Base-by-base conservation (phyloP, 768 basidiomycete genomes). In the Tricholoma hemisulphureum region DNA sequence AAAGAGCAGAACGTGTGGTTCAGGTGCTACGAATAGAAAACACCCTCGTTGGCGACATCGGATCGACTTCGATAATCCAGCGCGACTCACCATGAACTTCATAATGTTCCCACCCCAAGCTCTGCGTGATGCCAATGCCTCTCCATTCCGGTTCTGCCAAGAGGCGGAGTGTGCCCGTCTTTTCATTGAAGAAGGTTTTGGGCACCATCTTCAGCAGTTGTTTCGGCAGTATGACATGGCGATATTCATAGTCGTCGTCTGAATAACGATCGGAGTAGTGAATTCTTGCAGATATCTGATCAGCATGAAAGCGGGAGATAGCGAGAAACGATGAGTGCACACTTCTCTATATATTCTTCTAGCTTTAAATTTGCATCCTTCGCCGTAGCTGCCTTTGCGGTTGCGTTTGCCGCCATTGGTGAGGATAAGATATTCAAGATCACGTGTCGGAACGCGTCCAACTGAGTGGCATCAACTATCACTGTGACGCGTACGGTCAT, bases 171-270 rank as follows among this genome's bases (percentile, higher is more conserved):
- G 88, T 84, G 5, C 92, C 91, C 39, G 84, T 80, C 13, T 81
- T 78, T 56, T 93, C 89, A 39, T 83, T 86, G 69, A 93, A 95
- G 67, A 85, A 87, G 26, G 86, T 80, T 70, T 94, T 93, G 4
- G 96, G 97, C 26, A 99, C 83, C 76, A 95, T 80, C 77, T 96
- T 95, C 73, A 98, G 81, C 63, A 98, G 85, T 57, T 89, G 91
- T 70, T 97, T 97, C 6, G 96, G 96, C 18, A 99, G 78, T 64
- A 97, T 97, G 63, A 99, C 96, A 73, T 98, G 96, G 57, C 93
- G 90, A 71, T 98, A 98, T 79, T 98, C 95, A 73, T 83, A 97
- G 62, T 83, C 75, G 72, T 96, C 93, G 73, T 98, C 95, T 7
- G 91, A 84, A 72, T 98, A 95, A 61, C 91, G 87, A 73, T 93